These are phyloP conservation scores for Populus davidiana DNA, from an alignment of 345 rosid species.

Conservation along the genomic window DNA sequence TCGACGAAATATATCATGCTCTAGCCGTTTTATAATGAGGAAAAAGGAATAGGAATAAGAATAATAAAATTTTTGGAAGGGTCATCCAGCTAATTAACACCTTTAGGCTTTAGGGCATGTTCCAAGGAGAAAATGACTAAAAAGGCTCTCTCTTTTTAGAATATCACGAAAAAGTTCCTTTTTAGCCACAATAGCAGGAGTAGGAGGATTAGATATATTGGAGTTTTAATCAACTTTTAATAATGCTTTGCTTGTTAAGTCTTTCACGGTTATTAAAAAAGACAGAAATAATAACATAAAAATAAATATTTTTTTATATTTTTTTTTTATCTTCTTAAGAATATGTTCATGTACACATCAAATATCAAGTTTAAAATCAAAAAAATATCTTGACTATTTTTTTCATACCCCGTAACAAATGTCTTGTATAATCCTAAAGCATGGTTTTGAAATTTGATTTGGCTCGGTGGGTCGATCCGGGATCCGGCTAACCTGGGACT, in stretches of 20 bases:
- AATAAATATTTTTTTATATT: neutral
- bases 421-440: no score
- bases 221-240: neutral
- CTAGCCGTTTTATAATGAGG: slow-evolving; percentile 21
- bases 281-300: neutral
- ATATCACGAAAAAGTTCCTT: slow-evolving; percentile 66
- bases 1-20: slow-evolving; percentile 33
- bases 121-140: slow-evolving; percentile 46
- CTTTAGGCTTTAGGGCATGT: slow-evolving; percentile 63
- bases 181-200: slow-evolving; percentile 43
- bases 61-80: slow-evolving; percentile 7
- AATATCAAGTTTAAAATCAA: no score
- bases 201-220: neutral
- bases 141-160: slow-evolving; percentile 45
- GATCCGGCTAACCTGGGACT: no score
- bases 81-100: slow-evolving; percentile 41
- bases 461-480: accelerated
- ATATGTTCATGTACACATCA: no score
- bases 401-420: no score
- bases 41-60: neutral
- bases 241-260: neutral
- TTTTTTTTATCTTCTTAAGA: no score
- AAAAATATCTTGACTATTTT: no score
- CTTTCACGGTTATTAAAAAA: no score
- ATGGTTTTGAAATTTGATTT: no score